Evolutionary conservation across 805 yeast species (phyloP), one percentile per base, ranked within the genome.

Genomic region (Candida andamanensis): DNA sequence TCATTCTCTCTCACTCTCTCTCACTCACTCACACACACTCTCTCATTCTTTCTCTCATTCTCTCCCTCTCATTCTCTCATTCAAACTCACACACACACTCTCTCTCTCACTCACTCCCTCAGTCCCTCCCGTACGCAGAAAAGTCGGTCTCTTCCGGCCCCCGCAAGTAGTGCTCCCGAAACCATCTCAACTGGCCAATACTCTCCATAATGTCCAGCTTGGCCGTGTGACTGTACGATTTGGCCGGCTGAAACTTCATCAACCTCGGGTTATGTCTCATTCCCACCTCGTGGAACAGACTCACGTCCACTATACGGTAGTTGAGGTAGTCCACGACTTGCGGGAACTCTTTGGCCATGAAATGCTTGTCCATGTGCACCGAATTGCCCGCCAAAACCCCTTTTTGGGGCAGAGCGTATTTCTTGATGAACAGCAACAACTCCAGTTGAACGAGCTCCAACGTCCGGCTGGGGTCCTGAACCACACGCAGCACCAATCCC

Each of bases 351-450:
- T 74, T 69, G 52, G 76, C 62, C 81, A 92, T 72, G 57, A 90
- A 92, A 30, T 82, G 68, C 37, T 86, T 73, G 54, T 92, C 99
- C 79, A 85, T 80, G 55, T 92, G 97, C 13, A 92, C 79, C 0
- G 95, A 74, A 46, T 90, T 92, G 2, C 99, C 99, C 0, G 95
- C 95, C 33, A 92, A 57, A 0, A 92, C 59, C 2, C 87, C 97
- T 13, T 63, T 59, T 2, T 76, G 63, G 8, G 63, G 60, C 11
- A 61, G 61, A 7, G 84, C 67, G 44, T 67, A 74, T 41, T 62
- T 63, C 43, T 67, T 52, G 31, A 92, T 59, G 48, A 85, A 90
- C 5, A 48, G 64, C 30, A 79, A 52, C 31, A 92, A 58, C 41
- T 83, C 90, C 0, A 46, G 36, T 42, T 86, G 82, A 1, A 85